Conservation (phyloP, 306 rosid genomes). For the Cicer cuneatum region DNA sequence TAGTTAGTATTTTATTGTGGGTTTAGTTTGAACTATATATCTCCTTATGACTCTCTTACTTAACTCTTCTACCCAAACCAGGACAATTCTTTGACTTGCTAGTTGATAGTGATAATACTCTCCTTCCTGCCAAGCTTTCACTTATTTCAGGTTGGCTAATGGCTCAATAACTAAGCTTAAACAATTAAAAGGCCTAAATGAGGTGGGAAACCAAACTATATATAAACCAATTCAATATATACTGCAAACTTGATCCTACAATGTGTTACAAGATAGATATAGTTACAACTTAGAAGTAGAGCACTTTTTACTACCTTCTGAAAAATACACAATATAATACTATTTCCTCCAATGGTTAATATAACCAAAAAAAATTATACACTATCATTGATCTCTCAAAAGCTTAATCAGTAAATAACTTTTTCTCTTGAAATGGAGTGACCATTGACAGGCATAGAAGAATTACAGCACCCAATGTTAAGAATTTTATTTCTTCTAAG, state of each 20-base stretch:
- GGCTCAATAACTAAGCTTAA: background rate
- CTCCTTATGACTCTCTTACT: no score
- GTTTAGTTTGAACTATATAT: no score
- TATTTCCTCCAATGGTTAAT: constrained; percentile 10
- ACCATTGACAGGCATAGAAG: constrained; percentile 58
- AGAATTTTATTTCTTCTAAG: constrained; percentile 69
- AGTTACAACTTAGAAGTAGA: constrained; percentile 26
- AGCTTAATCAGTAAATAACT: constrained; percentile 31
- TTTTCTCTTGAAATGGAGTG: constrained; percentile 46
- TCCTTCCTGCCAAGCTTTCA: background rate
- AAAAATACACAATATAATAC: constrained; percentile 11
- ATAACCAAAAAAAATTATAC: background rate
- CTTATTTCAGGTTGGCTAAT: background rate
- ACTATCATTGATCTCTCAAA: constrained; percentile 1
- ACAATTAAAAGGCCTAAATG: background rate
- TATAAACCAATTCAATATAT: background rate
- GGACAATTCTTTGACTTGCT: background rate
- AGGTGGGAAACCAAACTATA: background rate
- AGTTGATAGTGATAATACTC: background rate
- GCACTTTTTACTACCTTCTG: constrained; percentile 1
- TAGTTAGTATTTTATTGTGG: no score
- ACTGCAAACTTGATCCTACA: constrained; percentile 8
- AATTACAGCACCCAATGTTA: constrained; percentile 49
- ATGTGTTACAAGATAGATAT: constrained; percentile 1
- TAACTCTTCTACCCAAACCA: no score